Evolutionary conservation across 169 alveolate species (phyloP).

Genomic region (Cryptosporidium andersoni): DNA sequence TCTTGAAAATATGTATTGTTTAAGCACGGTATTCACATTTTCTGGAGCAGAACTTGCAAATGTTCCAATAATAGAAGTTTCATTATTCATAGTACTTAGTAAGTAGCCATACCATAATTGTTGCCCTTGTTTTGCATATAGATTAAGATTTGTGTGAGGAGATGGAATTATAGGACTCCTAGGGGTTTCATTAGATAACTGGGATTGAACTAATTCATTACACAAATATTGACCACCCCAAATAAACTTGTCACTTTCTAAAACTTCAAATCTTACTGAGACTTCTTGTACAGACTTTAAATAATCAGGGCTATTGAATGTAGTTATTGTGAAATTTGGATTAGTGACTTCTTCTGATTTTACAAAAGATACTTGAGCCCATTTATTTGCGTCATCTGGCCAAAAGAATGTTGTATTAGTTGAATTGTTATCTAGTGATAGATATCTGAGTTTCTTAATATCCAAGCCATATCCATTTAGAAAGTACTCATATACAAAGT

Average conservation of each 20-base stretch:
- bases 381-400: slow-evolving; percentile 60
- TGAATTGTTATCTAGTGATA: not conserved
- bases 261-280: slow-evolving; percentile 34
- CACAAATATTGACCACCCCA: slow-evolving; percentile 68
- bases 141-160: slow-evolving; percentile 9
- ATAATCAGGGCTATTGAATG: slow-evolving; percentile 6
- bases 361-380: slow-evolving; percentile 56
- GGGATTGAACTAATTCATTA: slow-evolving; percentile 50
- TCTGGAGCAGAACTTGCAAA: slow-evolving; percentile 64
- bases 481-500: slow-evolving; percentile 41
- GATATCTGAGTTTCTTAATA: slow-evolving; percentile 11
- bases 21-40: slow-evolving; percentile 1
- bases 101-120: slow-evolving; percentile 49
- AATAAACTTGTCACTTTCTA: slow-evolving; percentile 38
- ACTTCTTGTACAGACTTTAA: slow-evolving; percentile 34
- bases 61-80: slow-evolving; percentile 25
- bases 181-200: slow-evolving; percentile 34
- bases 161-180: slow-evolving; percentile 6
- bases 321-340: slow-evolving; percentile 47
- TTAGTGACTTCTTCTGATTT: slow-evolving; percentile 36
- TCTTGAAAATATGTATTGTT: slow-evolving; percentile 47
- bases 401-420: slow-evolving; percentile 15
- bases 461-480: slow-evolving; percentile 60
- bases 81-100: slow-evolving; percentile 2
- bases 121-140: slow-evolving; percentile 57